Evolutionary conservation across 2,329 filamentous ascomycete species (phyloP).

Genomic region (Paecilomyces niveus): DNA sequence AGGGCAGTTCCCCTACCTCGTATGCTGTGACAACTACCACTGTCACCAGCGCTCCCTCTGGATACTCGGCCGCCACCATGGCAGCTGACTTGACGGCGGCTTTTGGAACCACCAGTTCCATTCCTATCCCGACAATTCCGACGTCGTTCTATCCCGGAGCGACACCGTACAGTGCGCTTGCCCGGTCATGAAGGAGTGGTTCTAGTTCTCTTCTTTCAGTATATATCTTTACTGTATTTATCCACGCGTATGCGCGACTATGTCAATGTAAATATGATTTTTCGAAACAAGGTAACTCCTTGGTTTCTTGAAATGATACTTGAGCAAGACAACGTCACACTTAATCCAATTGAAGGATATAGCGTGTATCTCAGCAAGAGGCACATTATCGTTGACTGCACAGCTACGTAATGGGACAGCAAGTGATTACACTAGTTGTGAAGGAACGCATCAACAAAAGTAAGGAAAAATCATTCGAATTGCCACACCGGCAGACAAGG

Average conservation of each 20-base stretch:
- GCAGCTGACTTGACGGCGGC: conserved; percentile 15
- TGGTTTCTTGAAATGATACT: too few species aligned
- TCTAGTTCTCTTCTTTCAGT: too few species aligned
- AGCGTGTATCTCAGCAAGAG: too few species aligned
- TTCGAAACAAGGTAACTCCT: too few species aligned
- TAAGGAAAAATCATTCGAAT: neutral
- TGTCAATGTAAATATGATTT: neutral
- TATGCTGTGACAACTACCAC: conserved; percentile 15
- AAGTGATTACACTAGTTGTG: neutral
- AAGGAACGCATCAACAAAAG: neutral
- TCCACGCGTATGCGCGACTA: neutral
- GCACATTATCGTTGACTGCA: too few species aligned
- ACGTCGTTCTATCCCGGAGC: conserved; percentile 24
- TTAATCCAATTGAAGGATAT: too few species aligned
- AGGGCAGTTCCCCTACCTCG: conserved; percentile 6
- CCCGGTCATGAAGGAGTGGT: neutral
- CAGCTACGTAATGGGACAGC: too few species aligned
- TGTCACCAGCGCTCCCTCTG: conserved; percentile 17
- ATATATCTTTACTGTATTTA: neutral
- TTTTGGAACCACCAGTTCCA: conserved; percentile 17
- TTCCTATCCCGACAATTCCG: conserved; percentile 21
- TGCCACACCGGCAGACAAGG: neutral
- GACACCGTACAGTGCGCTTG: conserved; percentile 17
- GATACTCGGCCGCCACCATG: conserved; percentile 22
- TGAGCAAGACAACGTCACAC: too few species aligned